Base-by-base conservation (phyloP, 805 yeast genomes). In the Candida alai region DNA sequence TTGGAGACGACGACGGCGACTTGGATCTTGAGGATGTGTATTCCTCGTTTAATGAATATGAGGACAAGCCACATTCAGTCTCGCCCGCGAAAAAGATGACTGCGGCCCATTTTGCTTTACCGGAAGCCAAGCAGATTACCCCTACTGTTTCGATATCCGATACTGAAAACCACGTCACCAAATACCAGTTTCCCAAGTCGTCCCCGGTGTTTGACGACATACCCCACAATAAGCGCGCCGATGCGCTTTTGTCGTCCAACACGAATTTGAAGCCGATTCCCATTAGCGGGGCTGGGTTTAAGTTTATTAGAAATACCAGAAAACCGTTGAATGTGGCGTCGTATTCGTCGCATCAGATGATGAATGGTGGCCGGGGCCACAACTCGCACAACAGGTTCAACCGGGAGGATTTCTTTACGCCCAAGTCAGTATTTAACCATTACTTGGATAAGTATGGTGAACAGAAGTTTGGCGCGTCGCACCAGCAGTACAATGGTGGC, bases 341-440 rank as follows among this genome's bases (percentile, higher is more conserved):
- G 8, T 80, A 74, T 47, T n/a, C n/a, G n/a, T n/a, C n/a, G n/a
- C 69, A 47, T 40, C 61, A 54, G 32, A 27, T 24, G 13, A 41
- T 53, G 16, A 38, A 34, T 12, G 16, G 12, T 17, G 17, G 37
- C 38, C 40, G 27, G 6, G 18, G 4, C 12, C 18, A 15, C 10
- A 34, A 26, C 17, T 26, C 17, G 16, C 12, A 16, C 30, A 45
- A 42, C 30, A 59, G 54, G 32, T 80, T 73, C 47, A 76, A 76
- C 44, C 68, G 90, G 33, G 81, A 78, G 46, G 90, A 84, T 51
- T 80, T 72, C 45, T 84, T 82, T 52, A 84, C 93, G 3, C 93
- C 93, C 3, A 83, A 82, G 36, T 76, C 88, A 17, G 81, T 78
- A 5, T 74, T 78, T 48, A 76, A 74, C 38, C 81, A 78, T 43